Evolutionary conservation across 352 stramenopile species (phyloP).

Genomic region (Pythium myriotylum): DNA sequence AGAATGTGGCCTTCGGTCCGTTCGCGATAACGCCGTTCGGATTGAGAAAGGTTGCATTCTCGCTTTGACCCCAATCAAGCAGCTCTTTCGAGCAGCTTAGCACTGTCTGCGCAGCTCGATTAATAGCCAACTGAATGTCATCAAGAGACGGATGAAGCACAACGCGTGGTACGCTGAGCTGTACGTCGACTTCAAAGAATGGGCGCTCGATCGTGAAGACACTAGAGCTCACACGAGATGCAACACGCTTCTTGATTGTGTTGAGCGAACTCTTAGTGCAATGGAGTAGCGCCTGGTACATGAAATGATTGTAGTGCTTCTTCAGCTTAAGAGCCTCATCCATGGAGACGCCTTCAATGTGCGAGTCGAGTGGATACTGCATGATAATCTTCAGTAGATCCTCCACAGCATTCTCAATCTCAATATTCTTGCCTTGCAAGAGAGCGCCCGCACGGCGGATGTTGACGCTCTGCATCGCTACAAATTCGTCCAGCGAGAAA

Average conservation of each 20-base stretch:
- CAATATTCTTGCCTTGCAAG: conserved; percentile 97
- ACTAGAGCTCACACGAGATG: conserved; percentile 85
- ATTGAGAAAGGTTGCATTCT: conserved; percentile 39
- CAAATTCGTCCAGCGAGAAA: conserved; percentile 98
- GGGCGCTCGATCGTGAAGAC: conserved; percentile 93
- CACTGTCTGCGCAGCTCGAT: conserved; percentile 96
- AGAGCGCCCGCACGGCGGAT: conserved; percentile 91
- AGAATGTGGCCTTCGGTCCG: conserved; percentile 90
- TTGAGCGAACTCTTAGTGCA: conserved; percentile 99
- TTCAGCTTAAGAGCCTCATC: conserved; percentile 96
- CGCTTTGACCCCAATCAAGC: conserved; percentile 92
- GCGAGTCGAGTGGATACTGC: conserved; percentile 94
- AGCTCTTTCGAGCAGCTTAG: conserved; percentile 97
- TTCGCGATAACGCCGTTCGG: conserved; percentile 36
- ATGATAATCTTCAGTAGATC: conserved; percentile 97
- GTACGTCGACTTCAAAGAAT: conserved; percentile 98
- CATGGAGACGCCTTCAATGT: conserved; percentile 92
- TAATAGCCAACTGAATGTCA: conserved; percentile 98
- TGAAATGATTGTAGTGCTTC: conserved; percentile 99
- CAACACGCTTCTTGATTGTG: conserved; percentile 97
- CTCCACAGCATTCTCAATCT: conserved; percentile 98
- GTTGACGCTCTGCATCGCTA: conserved; percentile 96
- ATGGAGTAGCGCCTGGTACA: conserved; percentile 97
- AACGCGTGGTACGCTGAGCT: conserved; percentile 93
- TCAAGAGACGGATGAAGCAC: conserved; percentile 95